Base-by-base conservation (phyloP, 2,329 filamentous ascomycete species). In the Sphaceloma murrayae region DNA sequence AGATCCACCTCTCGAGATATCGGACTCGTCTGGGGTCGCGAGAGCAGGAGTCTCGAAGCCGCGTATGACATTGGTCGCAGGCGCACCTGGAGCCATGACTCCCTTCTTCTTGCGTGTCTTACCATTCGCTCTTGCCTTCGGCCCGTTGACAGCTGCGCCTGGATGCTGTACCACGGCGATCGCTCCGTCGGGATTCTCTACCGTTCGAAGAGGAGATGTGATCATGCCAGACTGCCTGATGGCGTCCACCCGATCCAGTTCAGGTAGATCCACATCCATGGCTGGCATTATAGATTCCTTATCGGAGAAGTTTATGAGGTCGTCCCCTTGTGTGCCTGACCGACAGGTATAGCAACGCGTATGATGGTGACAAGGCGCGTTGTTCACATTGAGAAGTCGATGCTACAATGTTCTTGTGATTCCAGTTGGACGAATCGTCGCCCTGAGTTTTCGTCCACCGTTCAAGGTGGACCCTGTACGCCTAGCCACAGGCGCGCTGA, bases 21-120 rank as follows among this genome's bases (percentile, higher is more conserved):
- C 73, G 3, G 72, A 74, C 53, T 75, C 72, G 55, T 77, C 73
- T 43, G 72, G 72, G 18, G 67, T 70, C 39, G 72, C 74, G 8
- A 65, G 67, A 18, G 66, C 59, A 1, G 69, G 68, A 8, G 69
- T 72, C 46, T 70, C 62, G 49, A 73, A 73, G 7, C 69, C 69
- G 49, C 66, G 64, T 42, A 70, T 65, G 18, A 64, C 57, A 39
- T 61, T 61, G 21, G 55, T 52, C 4, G 64, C 64, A 11, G 63
- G 61, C 19, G 62, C 60, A 17, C 55, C 59, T 11, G 61, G 53
- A 16, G 52, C 54, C 58, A 60, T 59, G 45, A 50, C 54, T 47
- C 55, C 58, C 48, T 57, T 56, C 49, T 57, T 58, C 54, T 64
- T 60, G 53, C 60, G 61, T 46, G 58, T 61, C 48, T 58, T 58